These are phyloP conservation scores for Hypsizygus marmoreus DNA, from an alignment of 768 basidiomycete species.

Conservation along the genomic window DNA sequence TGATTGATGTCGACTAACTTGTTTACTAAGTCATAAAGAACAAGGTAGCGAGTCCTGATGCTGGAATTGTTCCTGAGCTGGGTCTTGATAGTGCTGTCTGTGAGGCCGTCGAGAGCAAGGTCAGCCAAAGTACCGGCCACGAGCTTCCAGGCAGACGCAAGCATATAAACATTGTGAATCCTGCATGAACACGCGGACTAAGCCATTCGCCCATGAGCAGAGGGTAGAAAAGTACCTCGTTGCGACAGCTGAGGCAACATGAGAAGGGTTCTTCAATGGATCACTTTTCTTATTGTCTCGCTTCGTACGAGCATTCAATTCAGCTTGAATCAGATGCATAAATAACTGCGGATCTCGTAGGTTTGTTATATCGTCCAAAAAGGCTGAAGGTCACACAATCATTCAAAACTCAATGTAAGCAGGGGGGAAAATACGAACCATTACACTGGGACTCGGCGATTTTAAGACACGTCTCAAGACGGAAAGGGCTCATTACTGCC, in stretches of 20 bases:
- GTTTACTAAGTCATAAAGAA: slow-evolving; percentile 63
- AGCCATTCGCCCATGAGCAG: not conserved
- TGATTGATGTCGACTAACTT: slow-evolving; percentile 63
- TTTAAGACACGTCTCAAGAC: slow-evolving; percentile 59
- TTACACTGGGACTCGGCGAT: slow-evolving; percentile 76
- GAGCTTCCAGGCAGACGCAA: slow-evolving; percentile 82
- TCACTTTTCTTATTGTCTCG: slow-evolving; percentile 29
- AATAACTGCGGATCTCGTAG: slow-evolving; percentile 71
- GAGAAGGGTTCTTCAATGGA: slow-evolving; percentile 41
- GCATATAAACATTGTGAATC: slow-evolving; percentile 80
- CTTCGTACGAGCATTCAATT: slow-evolving; percentile 54
- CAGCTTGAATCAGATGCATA: slow-evolving; percentile 52
- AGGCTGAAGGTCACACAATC: slow-evolving; percentile 39
- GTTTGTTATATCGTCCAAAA: slow-evolving; percentile 67
- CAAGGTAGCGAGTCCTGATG: slow-evolving; percentile 62
- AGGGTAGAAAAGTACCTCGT: slow-evolving; percentile 44
- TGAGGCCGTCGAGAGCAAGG: slow-evolving; percentile 55
- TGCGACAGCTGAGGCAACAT: slow-evolving; percentile 60
- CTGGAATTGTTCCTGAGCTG: slow-evolving; percentile 53
- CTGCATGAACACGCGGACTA: slow-evolving; percentile 36
- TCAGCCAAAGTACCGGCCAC: slow-evolving; percentile 59
- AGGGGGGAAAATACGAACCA: slow-evolving; percentile 41
- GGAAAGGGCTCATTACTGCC: slow-evolving; percentile 66
- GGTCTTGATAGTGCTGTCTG: slow-evolving; percentile 50
- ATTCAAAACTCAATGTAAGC: not conserved